Evolutionary conservation across 2,329 filamentous ascomycete species (phyloP), one percentile per base, ranked within the genome.

Genomic region (Aspergillus japonicus): DNA sequence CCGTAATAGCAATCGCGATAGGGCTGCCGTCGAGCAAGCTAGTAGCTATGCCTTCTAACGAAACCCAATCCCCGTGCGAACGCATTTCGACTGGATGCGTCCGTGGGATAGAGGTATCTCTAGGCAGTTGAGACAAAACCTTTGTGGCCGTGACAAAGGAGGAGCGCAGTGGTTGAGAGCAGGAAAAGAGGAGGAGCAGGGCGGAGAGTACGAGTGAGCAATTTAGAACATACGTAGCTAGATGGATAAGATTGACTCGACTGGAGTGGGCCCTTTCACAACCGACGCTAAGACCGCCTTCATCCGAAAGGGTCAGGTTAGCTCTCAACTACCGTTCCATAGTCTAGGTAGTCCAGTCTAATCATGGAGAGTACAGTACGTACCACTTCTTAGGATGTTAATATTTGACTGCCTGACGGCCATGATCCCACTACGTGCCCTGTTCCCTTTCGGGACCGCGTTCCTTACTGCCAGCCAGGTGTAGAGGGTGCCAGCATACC

Each of bases 1-100:
- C 70, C 14, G 92, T 89, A 71, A 94, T 73, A 62, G 87, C 66
- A 69, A 98, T 79, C 21, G 75, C 73, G 21, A 76, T 51, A 16
- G 71, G 72, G 52, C 74, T 78, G 50, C 77, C 78, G 61, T 77
- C 77, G 50, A 81, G 75, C 48, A 81, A 66, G 53, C 71, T 69
- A 33, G 78, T 80, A 42, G 72, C 70, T 62, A 78, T 72, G 55
- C 70, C 71, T 54, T 71, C 69, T 29, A 77, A 63, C 21, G 72
- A 73, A 39, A 69, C 70, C 78, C 77, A 78, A 58, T 71, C 69
- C 61, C 71, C 64, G 51, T 72, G 64, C 50, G 56, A 64, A 42
- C 62, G 66, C 73, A 74, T 74, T 47, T 59, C 68, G 61, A 58
- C 55, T 48, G 49, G 26, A 47, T 57, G 61, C 47, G 23, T 44